phyloP scores from a whole-genome alignment of 1,139 yeast species.

The Lodderomyces metapsilosis region DNA sequence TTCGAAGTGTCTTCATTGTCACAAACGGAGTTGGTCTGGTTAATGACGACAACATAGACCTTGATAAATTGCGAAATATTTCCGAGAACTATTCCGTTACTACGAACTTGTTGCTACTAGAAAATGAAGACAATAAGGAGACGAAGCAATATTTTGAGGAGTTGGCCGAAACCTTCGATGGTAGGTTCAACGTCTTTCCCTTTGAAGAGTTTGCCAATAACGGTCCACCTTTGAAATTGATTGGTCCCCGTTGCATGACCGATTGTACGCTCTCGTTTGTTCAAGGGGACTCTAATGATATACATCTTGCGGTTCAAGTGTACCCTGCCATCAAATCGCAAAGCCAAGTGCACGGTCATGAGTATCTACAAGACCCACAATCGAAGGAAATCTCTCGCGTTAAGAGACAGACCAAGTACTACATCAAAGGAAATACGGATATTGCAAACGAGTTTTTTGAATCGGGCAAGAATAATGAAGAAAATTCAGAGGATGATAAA shows the following conservation, averaged over 20 bases:
- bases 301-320: slow-evolving; percentile 52
- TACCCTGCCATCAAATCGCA: slow-evolving; percentile 63
- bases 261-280: slow-evolving; percentile 41
- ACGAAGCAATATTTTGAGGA: slow-evolving; percentile 18
- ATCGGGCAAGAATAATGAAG: slow-evolving; percentile 5
- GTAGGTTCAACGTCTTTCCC: slow-evolving; percentile 4
- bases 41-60: neutral
- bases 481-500: slow-evolving; percentile 15
- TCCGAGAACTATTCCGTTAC: slow-evolving; percentile 16
- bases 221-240: slow-evolving; percentile 30
- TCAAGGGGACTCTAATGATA: slow-evolving; percentile 14
- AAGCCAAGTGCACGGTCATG: slow-evolving; percentile 28
- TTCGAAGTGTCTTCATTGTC: slow-evolving; percentile 44
- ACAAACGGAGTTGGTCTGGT: slow-evolving; percentile 30
- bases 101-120: slow-evolving; percentile 31
- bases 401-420: slow-evolving; percentile 23
- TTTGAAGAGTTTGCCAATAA: slow-evolving; percentile 15
- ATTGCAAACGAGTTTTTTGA: slow-evolving; percentile 8
- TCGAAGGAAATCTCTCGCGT: slow-evolving; percentile 14
- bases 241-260: slow-evolving; percentile 36
- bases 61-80: slow-evolving; percentile 2
- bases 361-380: slow-evolving; percentile 22
- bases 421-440: slow-evolving; percentile 16
- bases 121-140: slow-evolving; percentile 16
- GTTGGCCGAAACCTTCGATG: slow-evolving; percentile 14